phyloP scores from a whole-genome alignment of 257 asterid genomes.

The Leptodermis oblonga region DNA sequence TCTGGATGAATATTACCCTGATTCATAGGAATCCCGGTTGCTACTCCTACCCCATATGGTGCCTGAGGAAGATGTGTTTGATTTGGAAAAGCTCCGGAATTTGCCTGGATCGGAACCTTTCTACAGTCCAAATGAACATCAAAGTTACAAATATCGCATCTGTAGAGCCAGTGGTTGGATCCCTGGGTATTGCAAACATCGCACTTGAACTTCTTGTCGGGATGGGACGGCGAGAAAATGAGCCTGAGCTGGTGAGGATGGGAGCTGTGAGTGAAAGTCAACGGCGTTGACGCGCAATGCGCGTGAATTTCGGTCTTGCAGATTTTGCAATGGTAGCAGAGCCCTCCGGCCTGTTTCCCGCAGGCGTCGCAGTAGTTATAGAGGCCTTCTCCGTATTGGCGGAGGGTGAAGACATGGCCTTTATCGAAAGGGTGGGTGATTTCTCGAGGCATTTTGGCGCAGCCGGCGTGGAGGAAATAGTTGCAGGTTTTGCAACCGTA shows the following conservation, averaged over 20 bases:
- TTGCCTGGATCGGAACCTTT: slow-evolving; percentile 12
- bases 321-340: slow-evolving; percentile 49
- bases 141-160: slow-evolving; percentile 46
- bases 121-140: slow-evolving; percentile 59
- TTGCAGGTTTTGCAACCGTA: slow-evolving; percentile 48
- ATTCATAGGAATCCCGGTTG: slow-evolving; percentile 18
- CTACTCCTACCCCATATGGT: too few species aligned
- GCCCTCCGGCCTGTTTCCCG: slow-evolving; percentile 28
- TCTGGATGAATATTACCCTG: slow-evolving; percentile 13
- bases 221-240: slow-evolving; percentile 37
- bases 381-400: slow-evolving; percentile 32
- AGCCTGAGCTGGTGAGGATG: slow-evolving; percentile 47
- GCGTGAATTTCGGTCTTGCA: slow-evolving; percentile 51
- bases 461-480: slow-evolving; percentile 45
- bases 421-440: slow-evolving; percentile 54
- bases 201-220: slow-evolving; percentile 30
- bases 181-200: slow-evolving; percentile 39
- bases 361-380: slow-evolving; percentile 51
- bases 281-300: slow-evolving; percentile 45
- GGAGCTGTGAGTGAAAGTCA: slow-evolving; percentile 14
- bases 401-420: slow-evolving; percentile 36
- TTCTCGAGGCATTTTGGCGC: slow-evolving; percentile 47
- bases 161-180: slow-evolving; percentile 47
- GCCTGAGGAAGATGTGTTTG: slow-evolving; percentile 4
- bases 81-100: slow-evolving; percentile 4